Evolutionary conservation across 306 rosid species (phyloP).

Genomic region (Acacia crassicarpa): DNA sequence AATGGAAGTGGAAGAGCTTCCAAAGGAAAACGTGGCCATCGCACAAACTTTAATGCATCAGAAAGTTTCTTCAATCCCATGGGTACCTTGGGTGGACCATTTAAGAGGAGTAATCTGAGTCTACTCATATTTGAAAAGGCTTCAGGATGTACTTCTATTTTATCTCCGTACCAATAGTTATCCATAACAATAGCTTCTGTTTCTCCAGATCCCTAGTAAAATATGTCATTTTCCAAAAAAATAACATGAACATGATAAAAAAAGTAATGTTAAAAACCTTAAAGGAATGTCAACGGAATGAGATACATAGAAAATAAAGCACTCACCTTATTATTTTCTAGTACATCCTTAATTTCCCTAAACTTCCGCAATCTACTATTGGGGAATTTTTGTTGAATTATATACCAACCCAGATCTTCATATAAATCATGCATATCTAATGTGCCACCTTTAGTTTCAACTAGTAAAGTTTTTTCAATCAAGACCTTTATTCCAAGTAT

Average conservation of each 20-base stretch:
- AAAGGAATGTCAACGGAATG: too few species aligned
- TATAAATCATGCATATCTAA: not conserved
- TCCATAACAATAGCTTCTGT: not conserved
- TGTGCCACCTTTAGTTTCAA: not conserved
- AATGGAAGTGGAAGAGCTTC: not conserved
- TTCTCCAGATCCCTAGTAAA: too few species aligned
- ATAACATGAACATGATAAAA: too few species aligned
- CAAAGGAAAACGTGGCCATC: not conserved
- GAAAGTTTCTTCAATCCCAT: not conserved
- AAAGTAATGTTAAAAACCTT: not conserved
- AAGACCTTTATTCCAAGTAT: not conserved
- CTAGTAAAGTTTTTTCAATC: not conserved
- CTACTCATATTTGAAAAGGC: not conserved
- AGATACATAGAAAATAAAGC: not conserved
- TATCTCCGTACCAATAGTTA: accelerated
- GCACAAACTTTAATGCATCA: not conserved
- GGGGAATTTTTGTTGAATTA: not conserved
- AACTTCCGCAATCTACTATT: not conserved
- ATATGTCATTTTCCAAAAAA: too few species aligned
- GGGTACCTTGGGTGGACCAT: not conserved
- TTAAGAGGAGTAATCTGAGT: not conserved
- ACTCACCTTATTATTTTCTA: not conserved
- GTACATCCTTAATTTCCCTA: not conserved
- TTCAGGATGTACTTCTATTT: not conserved
- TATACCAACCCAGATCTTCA: not conserved